These are phyloP conservation scores for Barbarea vulgaris DNA, from an alignment of 345 rosid genomes.

Conservation along the genomic window DNA sequence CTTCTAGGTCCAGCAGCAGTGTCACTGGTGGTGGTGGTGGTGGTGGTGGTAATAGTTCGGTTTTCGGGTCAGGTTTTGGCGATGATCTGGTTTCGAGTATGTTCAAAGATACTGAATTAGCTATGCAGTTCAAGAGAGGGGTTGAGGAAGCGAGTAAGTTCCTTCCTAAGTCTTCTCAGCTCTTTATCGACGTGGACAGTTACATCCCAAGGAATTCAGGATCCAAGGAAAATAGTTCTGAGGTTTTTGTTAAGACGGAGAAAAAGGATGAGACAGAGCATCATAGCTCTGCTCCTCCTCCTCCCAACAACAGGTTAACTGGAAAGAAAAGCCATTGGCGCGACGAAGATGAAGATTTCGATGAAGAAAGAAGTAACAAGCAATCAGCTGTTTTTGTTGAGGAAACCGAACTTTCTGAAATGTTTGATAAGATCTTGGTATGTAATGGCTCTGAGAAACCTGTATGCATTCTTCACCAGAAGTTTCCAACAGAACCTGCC, in stretches of 20 bases:
- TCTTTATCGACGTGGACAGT: conserved; percentile 50
- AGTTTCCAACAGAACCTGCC: conserved; percentile 20
- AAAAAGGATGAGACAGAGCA: conserved; percentile 40
- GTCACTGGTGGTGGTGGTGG: conserved; percentile 19
- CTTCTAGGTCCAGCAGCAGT: conserved; percentile 39
- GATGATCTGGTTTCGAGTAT: conserved; percentile 40
- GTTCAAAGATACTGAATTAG: conserved; percentile 45
- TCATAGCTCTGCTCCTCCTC: conserved; percentile 16
- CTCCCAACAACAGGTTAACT: conserved; percentile 41
- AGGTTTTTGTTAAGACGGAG: conserved; percentile 38
- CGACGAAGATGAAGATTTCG: conserved; percentile 45
- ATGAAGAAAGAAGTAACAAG: conserved; percentile 60
- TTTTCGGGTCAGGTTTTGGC: conserved; percentile 21
- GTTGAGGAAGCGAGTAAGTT: conserved; percentile 79
- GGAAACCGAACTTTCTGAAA: conserved; percentile 58
- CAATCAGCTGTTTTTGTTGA: conserved; percentile 52
- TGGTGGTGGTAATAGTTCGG: conserved; percentile 34
- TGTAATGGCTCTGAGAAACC: conserved; percentile 15
- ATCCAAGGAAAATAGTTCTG: conserved; percentile 20
- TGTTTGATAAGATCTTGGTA: conserved; percentile 65
- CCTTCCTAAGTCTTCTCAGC: conserved; percentile 55
- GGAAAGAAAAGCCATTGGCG: conserved; percentile 62
- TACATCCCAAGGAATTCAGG: neutral
- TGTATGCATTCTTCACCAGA: conserved; percentile 24
- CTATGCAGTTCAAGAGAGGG: conserved; percentile 70